Percentiles rank a stretch among this genome's conserved stretches.
These are phyloP conservation scores for Quercus rubra DNA, from an alignment of 306 rosid species.

Conservation along the genomic window DNA sequence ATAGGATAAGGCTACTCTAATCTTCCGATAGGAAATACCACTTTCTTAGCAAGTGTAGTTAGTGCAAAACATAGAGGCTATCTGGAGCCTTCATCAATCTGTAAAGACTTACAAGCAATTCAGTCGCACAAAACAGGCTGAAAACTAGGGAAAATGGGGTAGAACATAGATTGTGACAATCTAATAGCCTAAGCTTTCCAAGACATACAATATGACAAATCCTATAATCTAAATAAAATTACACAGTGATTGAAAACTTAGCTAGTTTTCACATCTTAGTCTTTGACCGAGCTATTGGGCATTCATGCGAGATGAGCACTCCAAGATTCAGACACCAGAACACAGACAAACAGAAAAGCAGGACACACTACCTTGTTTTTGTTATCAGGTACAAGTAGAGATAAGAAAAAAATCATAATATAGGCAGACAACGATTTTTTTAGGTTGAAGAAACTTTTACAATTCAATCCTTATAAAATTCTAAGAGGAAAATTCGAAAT, in stretches of 20 bases:
- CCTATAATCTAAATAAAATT: too few species aligned
- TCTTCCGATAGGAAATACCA: neutral
- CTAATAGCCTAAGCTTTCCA: neutral
- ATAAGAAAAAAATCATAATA: neutral
- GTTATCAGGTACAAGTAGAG: neutral
- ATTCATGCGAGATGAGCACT: neutral
- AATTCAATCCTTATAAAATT: neutral
- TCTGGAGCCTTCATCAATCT: neutral
- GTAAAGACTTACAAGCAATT: neutral
- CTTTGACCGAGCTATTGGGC: neutral
- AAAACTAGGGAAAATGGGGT: neutral
- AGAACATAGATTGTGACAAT: neutral
- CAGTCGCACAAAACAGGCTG: neutral
- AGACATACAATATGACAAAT: too few species aligned
- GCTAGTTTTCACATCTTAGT: neutral
- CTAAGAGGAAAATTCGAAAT: neutral
- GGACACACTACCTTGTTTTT: neutral
- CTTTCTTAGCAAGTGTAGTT: neutral
- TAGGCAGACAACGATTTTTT: neutral
- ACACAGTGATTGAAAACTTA: neutral
- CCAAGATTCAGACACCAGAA: neutral
- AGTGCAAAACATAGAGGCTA: neutral
- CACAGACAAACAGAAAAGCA: neutral
- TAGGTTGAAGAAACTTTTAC: neutral
- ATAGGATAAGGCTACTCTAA: neutral